phyloP scores from a whole-genome alignment of 768 basidiomycete genomes.

The Psilocybe subaeruginosa region DNA sequence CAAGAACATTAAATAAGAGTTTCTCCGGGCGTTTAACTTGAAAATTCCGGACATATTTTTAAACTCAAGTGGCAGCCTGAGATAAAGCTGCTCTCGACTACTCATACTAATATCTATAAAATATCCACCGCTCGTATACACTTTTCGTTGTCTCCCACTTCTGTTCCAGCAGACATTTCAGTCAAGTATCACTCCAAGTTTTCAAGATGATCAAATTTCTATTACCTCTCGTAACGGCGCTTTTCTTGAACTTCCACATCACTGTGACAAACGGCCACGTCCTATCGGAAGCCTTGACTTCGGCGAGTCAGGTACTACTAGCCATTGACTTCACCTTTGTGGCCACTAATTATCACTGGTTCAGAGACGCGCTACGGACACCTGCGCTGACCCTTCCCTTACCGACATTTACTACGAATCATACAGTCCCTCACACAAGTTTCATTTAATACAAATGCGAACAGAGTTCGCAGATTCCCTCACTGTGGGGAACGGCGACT shows the following conservation, averaged over 20 bases:
- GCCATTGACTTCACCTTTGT: background rate
- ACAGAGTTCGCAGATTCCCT: background rate
- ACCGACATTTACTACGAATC: background rate
- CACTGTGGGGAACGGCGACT: background rate
- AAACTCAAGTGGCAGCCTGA: too few relatives aligned
- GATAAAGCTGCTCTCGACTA: too few relatives aligned
- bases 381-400: slow-evolving; percentile 1
- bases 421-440: background rate
- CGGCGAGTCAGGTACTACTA: background rate
- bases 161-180: too few relatives aligned
- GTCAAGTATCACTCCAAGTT: background rate
- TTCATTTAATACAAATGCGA: background rate
- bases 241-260: background rate
- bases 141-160: too few relatives aligned
- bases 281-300: background rate
- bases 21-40: too few relatives aligned
- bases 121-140: too few relatives aligned
- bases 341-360: background rate
- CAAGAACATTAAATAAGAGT: too few relatives aligned
- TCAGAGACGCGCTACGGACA: background rate
- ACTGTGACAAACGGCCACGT: background rate
- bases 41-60: too few relatives aligned
- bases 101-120: too few relatives aligned
- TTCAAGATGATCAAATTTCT: background rate
- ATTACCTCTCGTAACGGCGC: background rate